These are phyloP conservation scores for Ganoderma meredithae DNA, from an alignment of 1,284 basidiomycete genomes.

Conservation along the genomic window DNA sequence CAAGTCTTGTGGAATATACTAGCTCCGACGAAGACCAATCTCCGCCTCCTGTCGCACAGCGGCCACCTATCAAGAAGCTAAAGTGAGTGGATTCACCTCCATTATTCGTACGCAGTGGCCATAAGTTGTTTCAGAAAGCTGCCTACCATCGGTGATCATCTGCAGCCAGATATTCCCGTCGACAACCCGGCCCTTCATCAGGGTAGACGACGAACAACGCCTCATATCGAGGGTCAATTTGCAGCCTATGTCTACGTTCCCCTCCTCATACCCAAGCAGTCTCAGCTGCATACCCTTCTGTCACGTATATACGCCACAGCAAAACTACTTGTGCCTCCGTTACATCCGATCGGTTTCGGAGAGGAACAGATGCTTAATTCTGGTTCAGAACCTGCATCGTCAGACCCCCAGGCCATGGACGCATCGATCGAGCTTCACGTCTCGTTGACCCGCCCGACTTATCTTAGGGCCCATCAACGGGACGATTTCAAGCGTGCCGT, in stretches of 20 bases:
- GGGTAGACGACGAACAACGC: constrained; percentile 74
- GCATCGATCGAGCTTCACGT: constrained; percentile 63
- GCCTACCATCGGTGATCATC: constrained; percentile 59
- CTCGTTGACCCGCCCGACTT: constrained; percentile 80
- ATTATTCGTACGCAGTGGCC: neutral
- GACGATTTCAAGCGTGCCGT: constrained; percentile 70
- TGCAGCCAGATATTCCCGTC: constrained; percentile 54
- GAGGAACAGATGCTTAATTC: constrained; percentile 1
- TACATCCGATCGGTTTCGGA: constrained; percentile 53
- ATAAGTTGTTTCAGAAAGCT: constrained; percentile 50
- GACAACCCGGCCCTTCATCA: constrained; percentile 80
- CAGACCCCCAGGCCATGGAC: neutral
- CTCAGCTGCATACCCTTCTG: constrained; percentile 56
- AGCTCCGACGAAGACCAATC: constrained; percentile 16
- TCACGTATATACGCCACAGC: constrained; percentile 54
- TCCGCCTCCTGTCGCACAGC: neutral
- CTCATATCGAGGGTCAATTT: constrained; percentile 84
- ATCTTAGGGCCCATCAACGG: constrained; percentile 77
- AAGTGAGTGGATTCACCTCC: neutral
- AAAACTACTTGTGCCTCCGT: constrained; percentile 49
- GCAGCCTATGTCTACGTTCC: constrained; percentile 79
- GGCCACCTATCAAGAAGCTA: constrained; percentile 9
- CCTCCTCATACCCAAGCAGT: constrained; percentile 51
- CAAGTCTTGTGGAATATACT: constrained; percentile 15
- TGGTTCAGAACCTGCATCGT: neutral